These are phyloP conservation scores for Candida nanaspora DNA, from an alignment of 805 yeast genomes.

Conservation along the genomic window DNA sequence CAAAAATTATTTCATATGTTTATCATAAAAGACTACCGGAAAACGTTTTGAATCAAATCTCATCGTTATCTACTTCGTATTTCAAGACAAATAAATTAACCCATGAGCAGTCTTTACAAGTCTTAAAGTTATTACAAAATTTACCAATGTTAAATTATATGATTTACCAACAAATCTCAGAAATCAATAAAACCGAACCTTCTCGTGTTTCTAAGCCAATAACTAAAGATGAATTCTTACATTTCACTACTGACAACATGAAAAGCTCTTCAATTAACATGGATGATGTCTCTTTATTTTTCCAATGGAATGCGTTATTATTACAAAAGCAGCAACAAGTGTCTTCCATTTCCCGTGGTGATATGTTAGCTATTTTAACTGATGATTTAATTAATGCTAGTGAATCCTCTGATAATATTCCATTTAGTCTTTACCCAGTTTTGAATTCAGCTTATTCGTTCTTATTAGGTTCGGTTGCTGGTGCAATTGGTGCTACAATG, in stretches of 20 bases:
- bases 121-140: conserved; percentile 36
- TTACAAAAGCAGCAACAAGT: conserved; percentile 16
- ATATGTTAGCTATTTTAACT: conserved; percentile 35
- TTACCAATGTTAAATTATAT: conserved; percentile 26
- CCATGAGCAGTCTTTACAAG: conserved; percentile 39
- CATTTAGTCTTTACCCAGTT: conserved; percentile 48
- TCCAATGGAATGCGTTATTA: conserved; percentile 27
- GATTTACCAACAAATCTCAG: conserved; percentile 20
- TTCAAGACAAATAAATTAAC: conserved; percentile 38
- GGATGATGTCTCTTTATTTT: conserved; percentile 25
- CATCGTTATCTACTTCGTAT: conserved; percentile 24
- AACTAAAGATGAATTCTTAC: conserved; percentile 17
- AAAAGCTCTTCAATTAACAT: conserved; percentile 7
- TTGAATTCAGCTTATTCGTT: conserved; percentile 87
- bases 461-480: conserved; percentile 88
- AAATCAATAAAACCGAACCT: conserved; percentile 11
- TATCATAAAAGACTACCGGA: conserved; percentile 23
- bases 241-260: conserved; percentile 14
- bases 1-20: conserved; percentile 14
- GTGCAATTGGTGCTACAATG: conserved; percentile 96
- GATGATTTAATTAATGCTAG: conserved; percentile 47
- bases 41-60: conserved; percentile 61
- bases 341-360: conserved; percentile 22
- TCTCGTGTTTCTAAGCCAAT: conserved; percentile 13
- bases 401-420: conserved; percentile 32